Evolutionary conservation across 352 stramenopile genomes (phyloP).

Genomic region (Thalassiosira hispida): DNA sequence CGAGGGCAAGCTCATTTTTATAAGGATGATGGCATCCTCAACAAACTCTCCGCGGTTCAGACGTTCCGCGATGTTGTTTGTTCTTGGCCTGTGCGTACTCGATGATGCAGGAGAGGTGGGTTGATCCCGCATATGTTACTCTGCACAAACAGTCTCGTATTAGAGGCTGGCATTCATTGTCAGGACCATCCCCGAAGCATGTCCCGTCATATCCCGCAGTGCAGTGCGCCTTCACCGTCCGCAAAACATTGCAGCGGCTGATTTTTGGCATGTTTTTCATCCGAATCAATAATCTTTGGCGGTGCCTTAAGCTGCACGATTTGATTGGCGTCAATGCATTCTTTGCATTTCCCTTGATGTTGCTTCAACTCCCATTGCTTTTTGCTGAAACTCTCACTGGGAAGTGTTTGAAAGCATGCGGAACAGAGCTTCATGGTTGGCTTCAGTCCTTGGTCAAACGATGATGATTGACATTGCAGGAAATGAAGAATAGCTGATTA

Average conservation of each 20-base stretch:
- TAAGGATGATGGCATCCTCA: not conserved
- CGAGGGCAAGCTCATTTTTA: not conserved
- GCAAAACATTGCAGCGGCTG: too few relatives aligned
- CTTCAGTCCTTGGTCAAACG: too few relatives aligned
- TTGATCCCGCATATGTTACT: not conserved
- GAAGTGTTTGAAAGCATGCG: constrained; percentile 12
- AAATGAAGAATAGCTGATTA: too few relatives aligned
- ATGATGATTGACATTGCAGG: too few relatives aligned
- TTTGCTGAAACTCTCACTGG: constrained; percentile 16
- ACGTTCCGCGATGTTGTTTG: not conserved
- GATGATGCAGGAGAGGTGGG: constrained; percentile 20
- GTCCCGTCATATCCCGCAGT: constrained; percentile 9
- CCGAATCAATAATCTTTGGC: constrained; percentile 7
- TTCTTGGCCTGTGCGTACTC: constrained; percentile 14
- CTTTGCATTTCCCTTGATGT: constrained; percentile 12
- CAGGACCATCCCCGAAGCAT: constrained; percentile 15
- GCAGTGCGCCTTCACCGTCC: too few relatives aligned
- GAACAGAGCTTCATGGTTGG: constrained; percentile 21
- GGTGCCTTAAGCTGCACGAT: not conserved
- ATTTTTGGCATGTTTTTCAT: too few relatives aligned
- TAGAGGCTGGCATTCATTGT: constrained; percentile 6
- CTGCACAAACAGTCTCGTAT: constrained; percentile 27
- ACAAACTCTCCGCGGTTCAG: constrained; percentile 1
- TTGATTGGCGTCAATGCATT: constrained; percentile 17
- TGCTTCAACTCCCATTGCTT: constrained; percentile 21